Conservation (phyloP, 2,329 filamentous ascomycete genomes). For the Cladosporium sp. region DNA sequence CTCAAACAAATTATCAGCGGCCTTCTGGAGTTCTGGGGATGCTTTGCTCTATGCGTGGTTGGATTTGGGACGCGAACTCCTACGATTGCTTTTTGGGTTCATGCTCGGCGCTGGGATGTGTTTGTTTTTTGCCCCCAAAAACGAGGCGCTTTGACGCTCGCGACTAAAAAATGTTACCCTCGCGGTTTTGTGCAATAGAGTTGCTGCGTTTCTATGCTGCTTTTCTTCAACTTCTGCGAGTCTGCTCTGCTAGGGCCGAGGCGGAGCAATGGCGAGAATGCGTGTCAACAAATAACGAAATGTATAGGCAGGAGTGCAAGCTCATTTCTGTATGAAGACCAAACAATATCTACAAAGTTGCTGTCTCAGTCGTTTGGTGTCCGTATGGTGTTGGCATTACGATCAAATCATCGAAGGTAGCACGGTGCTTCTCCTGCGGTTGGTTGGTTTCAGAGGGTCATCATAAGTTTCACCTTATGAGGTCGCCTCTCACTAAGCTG, state of each 20-base stretch:
- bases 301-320: constrained; percentile 9
- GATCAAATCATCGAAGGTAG: not conserved
- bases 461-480: not conserved
- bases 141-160: not conserved
- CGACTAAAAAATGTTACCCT: not conserved
- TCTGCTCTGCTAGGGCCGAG: not conserved
- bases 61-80: not conserved
- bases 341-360: not conserved
- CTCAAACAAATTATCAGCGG: constrained; percentile 7
- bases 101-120: not conserved
- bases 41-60: not conserved
- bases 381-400: not conserved
- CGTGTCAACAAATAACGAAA: not conserved
- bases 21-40: not conserved
- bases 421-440: not conserved
- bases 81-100: not conserved
- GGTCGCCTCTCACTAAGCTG: not conserved
- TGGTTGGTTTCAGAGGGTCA: not conserved
- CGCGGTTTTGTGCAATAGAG: constrained; percentile 12
- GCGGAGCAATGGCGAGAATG: not conserved
- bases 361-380: not conserved
- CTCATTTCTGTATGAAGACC: constrained; percentile 8
- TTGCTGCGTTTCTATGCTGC: not conserved
- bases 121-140: not conserved
- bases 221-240: not conserved